Evolutionary conservation across 2,329 filamentous ascomycete genomes (phyloP).

Genomic region (Sordariomycetes sp.): DNA sequence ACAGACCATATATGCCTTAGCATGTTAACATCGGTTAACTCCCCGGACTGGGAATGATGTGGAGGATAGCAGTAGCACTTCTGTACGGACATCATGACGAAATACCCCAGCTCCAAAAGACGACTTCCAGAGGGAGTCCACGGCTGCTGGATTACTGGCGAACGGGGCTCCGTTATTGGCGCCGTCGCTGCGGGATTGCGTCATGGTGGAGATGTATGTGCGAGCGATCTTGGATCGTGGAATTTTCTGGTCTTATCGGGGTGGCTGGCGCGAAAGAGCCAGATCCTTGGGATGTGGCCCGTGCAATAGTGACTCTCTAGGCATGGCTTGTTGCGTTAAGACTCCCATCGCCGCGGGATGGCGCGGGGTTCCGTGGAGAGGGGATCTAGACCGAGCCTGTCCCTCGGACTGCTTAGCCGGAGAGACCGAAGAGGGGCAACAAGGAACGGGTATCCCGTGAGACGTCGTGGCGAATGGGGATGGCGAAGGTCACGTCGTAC

Average conservation of each 20-base stretch:
- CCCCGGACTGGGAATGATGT: too few species aligned
- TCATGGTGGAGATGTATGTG: not conserved
- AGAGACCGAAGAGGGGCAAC: not conserved
- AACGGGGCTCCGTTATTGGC: not conserved
- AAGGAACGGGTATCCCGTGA: not conserved
- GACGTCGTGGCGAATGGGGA: not conserved
- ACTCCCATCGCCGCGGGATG: not conserved
- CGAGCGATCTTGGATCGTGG: too few species aligned
- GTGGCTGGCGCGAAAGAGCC: not conserved
- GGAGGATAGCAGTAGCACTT: too few species aligned
- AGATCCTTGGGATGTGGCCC: not conserved
- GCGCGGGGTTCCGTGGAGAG: too few species aligned
- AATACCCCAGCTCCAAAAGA: not conserved
- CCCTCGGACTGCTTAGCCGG: too few species aligned
- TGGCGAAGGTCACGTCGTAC: not conserved
- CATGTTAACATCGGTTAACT: too few species aligned
- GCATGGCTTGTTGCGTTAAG: not conserved
- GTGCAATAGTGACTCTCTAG: too few species aligned
- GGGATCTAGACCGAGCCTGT: too few species aligned
- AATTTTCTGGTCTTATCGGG: too few species aligned
- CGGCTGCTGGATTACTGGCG: not conserved
- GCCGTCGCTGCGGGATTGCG: not conserved
- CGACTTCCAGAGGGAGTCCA: not conserved
- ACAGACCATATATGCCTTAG: too few species aligned
- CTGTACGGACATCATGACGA: too few species aligned